Evolutionary conservation across 176 grass and related monocot genomes (phyloP), one percentile per base, ranked within the genome.

Genomic region (Zoysia pacifica): DNA sequence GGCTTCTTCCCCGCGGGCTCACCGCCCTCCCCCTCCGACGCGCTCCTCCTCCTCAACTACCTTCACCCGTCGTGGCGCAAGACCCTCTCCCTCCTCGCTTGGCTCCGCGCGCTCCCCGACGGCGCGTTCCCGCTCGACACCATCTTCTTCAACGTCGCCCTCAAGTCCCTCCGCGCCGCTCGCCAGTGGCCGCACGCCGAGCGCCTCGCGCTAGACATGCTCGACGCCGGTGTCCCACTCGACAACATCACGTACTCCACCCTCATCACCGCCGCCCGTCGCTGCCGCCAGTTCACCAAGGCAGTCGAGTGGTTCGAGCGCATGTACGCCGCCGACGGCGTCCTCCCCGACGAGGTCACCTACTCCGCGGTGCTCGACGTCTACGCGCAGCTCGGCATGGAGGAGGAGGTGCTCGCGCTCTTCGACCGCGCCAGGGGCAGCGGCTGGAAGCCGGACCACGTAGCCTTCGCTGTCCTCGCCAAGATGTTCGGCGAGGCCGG

Each of bases 181-280:
- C 78, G 86, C 74, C 89, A 89, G 51, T 94, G 92, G 90, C 70
- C 81, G 4, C 83, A 74, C 6, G 87, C 91, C 16, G 90, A 98
- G 55, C 62, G 71, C 54, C 88, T 98, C 53, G 90, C 92, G 3
- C 69, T 73, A 20, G 87, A 98, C 81, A 98, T 98, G 95, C 14
- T 94, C 83, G 16, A 28, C 7, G 42, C 66, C 2, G 88, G 77
- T 2, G 78, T 92, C 4, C 87, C 90, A 0, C 95, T 91, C 76
- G 92, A 98, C 76, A 94, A 98, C 66, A 89, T 98, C 67, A 98
- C 95, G 16, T 98, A 94, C 79, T 98, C 95, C 81, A 94, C 95
- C 5, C 68, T 98, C 82, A 98, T 94, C 73, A 87, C 88, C 48
- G 78, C 90, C 13, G 92, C 95, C 2, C 83, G 87, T 38, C 88